phyloP scores from a whole-genome alignment of 768 basidiomycete genomes.

The Lactifluus echinatus region DNA sequence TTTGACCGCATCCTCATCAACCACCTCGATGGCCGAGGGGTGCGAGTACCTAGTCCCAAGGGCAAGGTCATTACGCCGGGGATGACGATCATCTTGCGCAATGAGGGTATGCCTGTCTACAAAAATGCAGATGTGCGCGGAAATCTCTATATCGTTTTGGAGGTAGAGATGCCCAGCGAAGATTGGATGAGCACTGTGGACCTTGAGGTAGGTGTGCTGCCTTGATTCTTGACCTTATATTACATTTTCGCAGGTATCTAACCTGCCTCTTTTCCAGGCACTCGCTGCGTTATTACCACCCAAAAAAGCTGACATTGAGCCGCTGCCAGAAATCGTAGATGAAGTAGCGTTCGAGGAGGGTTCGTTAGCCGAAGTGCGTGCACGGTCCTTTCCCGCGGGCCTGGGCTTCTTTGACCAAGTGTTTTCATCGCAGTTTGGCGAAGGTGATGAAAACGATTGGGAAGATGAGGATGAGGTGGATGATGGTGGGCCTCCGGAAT shows the following conservation, averaged over 20 bases:
- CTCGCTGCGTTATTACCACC: slow-evolving; percentile 62
- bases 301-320: slow-evolving; percentile 66
- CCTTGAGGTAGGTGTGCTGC: slow-evolving; percentile 35
- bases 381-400: slow-evolving; percentile 64
- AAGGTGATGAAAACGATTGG: slow-evolving; percentile 51
- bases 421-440: slow-evolving; percentile 64
- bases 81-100: slow-evolving; percentile 63
- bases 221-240: background rate
- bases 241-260: slow-evolving; percentile 9
- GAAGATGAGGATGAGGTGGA: slow-evolving; percentile 67
- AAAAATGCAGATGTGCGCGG: slow-evolving; percentile 61
- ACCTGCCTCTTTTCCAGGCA: slow-evolving; percentile 34
- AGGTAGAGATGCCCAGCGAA: slow-evolving; percentile 81
- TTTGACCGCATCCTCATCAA: slow-evolving; percentile 86
- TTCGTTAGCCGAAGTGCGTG: slow-evolving; percentile 78
- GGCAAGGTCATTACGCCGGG: slow-evolving; percentile 70
- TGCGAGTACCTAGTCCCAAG: slow-evolving; percentile 64
- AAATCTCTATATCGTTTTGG: slow-evolving; percentile 73
- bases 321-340: slow-evolving; percentile 61
- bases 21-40: slow-evolving; percentile 90
- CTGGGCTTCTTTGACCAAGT: slow-evolving; percentile 70
- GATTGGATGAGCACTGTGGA: slow-evolving; percentile 69
- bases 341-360: slow-evolving; percentile 65
- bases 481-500: slow-evolving; percentile 35
- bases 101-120: slow-evolving; percentile 86